Conservation (phyloP, 352 stramenopile species). For the Pythium apleroticum region DNA sequence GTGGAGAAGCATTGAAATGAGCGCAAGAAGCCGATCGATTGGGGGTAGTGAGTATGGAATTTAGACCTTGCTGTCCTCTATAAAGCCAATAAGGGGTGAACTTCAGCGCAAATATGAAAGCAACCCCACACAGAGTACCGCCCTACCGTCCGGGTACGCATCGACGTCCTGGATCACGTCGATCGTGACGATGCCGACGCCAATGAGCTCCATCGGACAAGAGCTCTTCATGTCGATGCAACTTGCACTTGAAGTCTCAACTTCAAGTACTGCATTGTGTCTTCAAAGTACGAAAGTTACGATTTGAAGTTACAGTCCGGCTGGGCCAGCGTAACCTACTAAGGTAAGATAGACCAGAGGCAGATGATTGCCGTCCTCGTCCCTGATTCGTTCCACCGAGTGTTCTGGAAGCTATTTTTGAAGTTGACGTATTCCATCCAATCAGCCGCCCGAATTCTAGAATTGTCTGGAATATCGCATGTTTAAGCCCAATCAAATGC, state of each 20-base stretch:
- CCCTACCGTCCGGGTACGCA: conserved; percentile 51
- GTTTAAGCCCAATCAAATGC: conserved; percentile 15
- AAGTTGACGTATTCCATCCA: conserved; percentile 20
- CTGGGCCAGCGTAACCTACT: background rate
- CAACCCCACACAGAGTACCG: too few species aligned
- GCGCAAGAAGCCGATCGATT: too few species aligned
- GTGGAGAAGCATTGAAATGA: background rate
- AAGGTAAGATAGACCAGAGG: background rate
- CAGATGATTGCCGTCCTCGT: background rate
- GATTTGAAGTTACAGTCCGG: background rate
- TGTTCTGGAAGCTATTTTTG: conserved; percentile 30
- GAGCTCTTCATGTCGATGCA: background rate
- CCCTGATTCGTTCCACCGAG: conserved; percentile 10
- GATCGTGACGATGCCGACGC: conserved; percentile 69
- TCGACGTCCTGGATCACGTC: conserved; percentile 70
- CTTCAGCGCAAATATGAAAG: too few species aligned
- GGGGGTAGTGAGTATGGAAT: too few species aligned
- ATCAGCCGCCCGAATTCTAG: conserved; percentile 27
- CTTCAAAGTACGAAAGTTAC: conserved; percentile 12
- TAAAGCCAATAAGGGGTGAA: too few species aligned
- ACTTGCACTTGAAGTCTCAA: conserved; percentile 14
- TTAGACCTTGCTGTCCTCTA: conserved; percentile 61
- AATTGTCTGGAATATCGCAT: conserved; percentile 20
- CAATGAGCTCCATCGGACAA: conserved; percentile 51
- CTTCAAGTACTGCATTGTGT: background rate